These are phyloP conservation scores for Colletotrichum sp. DNA, from an alignment of 2,329 filamentous ascomycete species.

Conservation along the genomic window DNA sequence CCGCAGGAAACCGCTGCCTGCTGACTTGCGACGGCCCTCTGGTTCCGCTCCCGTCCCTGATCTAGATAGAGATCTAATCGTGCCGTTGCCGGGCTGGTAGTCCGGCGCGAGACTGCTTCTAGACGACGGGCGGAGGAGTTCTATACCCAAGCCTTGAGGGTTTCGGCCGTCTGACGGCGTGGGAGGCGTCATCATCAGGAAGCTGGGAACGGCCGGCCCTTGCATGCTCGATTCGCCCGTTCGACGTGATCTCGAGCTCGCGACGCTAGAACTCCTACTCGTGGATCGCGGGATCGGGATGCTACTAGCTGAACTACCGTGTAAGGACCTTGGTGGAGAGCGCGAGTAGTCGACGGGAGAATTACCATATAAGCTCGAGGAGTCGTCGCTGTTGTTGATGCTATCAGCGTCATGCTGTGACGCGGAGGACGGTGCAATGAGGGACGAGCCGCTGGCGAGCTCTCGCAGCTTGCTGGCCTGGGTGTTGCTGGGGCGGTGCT, in stretches of 20 bases:
- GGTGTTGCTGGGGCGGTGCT: constrained; percentile 81
- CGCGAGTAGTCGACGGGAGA: constrained; percentile 64
- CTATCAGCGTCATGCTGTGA: constrained; percentile 44
- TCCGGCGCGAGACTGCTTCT: constrained; percentile 26
- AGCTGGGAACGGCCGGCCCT: constrained; percentile 39
- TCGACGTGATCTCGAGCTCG: constrained; percentile 49
- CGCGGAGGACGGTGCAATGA: constrained; percentile 52
- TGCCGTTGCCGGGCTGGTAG: constrained; percentile 20
- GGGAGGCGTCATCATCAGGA: constrained; percentile 53
- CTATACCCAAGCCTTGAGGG: constrained; percentile 23
- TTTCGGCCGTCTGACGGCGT: constrained; percentile 36
- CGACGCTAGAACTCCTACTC: constrained; percentile 60
- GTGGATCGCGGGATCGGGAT: constrained; percentile 48
- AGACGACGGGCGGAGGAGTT: constrained; percentile 25
- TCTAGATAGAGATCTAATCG: constrained; percentile 20
- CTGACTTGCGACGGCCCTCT: constrained; percentile 27
- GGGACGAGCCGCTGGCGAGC: constrained; percentile 77
- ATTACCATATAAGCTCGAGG: constrained; percentile 57
- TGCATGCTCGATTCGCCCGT: constrained; percentile 32
- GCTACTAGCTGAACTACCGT: constrained; percentile 52
- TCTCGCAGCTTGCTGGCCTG: constrained; percentile 83
- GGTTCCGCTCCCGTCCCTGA: constrained; percentile 20
- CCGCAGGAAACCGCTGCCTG: constrained; percentile 35
- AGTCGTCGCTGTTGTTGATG: constrained; percentile 61
- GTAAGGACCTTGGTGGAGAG: constrained; percentile 60